phyloP scores from a whole-genome alignment of 345 rosid genomes.

The Anacardium occidentale region DNA sequence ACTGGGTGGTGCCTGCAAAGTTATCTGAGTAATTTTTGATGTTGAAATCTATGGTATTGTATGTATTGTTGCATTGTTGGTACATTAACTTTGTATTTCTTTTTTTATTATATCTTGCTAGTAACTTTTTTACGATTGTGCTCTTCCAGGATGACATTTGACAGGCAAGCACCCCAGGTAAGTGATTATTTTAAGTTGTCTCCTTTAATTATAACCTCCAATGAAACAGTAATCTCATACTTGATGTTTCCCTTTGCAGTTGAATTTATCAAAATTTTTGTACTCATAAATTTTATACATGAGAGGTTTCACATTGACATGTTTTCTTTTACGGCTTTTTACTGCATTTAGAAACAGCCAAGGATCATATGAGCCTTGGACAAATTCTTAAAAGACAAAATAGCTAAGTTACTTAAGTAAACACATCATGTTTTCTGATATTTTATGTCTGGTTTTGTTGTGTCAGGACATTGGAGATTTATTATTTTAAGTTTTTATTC shows the following conservation, averaged over 20 bases:
- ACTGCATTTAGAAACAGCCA: not conserved
- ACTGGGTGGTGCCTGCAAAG: not conserved
- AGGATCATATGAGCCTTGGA: not conserved
- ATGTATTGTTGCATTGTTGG: not conserved
- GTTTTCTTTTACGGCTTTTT: not conserved
- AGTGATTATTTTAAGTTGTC: conserved; percentile 21
- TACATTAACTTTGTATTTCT: not conserved
- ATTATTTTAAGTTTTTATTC: not conserved
- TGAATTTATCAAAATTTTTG: not conserved
- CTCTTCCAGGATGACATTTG: conserved; percentile 58
- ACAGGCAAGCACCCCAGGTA: conserved; percentile 69
- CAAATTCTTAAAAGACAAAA: not conserved
- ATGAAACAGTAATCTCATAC: not conserved
- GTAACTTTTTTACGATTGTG: conserved; percentile 4
- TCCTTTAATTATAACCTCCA: not conserved
- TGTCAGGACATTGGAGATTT: not conserved
- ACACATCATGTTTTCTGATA: not conserved
- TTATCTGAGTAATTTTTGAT: not conserved
- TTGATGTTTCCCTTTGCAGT: not conserved
- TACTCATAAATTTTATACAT: not conserved
- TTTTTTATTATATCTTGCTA: conserved; percentile 5
- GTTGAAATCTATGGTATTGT: not conserved
- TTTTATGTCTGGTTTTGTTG: not conserved
- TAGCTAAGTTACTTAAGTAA: not conserved
- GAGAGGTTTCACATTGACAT: not conserved